A percentile compares a stretch with the other conserved stretches of the same genome.
These are phyloP conservation scores for Thalassiosira pacifica DNA, from an alignment of 352 stramenopile genomes.

Conservation along the genomic window DNA sequence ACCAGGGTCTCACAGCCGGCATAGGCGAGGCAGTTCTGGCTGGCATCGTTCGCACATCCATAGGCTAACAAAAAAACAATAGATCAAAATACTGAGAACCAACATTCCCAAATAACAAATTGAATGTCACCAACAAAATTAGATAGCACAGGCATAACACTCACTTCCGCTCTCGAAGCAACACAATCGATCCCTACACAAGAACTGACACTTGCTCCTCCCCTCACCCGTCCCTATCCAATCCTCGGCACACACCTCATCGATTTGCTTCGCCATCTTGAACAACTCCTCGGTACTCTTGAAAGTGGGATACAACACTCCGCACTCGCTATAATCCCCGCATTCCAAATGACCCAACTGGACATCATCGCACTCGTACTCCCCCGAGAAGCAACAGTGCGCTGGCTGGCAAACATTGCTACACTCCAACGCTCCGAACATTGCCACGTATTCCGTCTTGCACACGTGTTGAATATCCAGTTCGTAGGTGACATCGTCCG, in stretches of 20 bases:
- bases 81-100: conserved; percentile 9
- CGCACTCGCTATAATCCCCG: conserved; percentile 44
- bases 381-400: conserved; percentile 59
- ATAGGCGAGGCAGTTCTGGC: conserved; percentile 50
- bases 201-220: conserved; percentile 28
- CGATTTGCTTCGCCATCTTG: conserved; percentile 43
- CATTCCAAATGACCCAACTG: conserved; percentile 55
- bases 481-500: conserved; percentile 36
- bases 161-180: conserved; percentile 50
- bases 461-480: conserved; percentile 46
- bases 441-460: conserved; percentile 49
- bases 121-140: not conserved
- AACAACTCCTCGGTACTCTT: conserved; percentile 32
- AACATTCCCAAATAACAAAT: too few species aligned
- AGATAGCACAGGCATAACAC: conserved; percentile 15
- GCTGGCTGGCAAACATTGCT: conserved; percentile 60
- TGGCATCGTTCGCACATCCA: conserved; percentile 36
- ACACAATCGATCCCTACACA: conserved; percentile 43
- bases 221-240: conserved; percentile 13
- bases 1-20: conserved; percentile 47
- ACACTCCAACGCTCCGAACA: conserved; percentile 54
- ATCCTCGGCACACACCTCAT: conserved; percentile 45
- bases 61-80: conserved; percentile 18
- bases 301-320: conserved; percentile 49
- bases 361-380: conserved; percentile 41